These are phyloP conservation scores for Atkinsonella hypoxylon DNA, from an alignment of 2,329 filamentous ascomycete species.

Conservation along the genomic window DNA sequence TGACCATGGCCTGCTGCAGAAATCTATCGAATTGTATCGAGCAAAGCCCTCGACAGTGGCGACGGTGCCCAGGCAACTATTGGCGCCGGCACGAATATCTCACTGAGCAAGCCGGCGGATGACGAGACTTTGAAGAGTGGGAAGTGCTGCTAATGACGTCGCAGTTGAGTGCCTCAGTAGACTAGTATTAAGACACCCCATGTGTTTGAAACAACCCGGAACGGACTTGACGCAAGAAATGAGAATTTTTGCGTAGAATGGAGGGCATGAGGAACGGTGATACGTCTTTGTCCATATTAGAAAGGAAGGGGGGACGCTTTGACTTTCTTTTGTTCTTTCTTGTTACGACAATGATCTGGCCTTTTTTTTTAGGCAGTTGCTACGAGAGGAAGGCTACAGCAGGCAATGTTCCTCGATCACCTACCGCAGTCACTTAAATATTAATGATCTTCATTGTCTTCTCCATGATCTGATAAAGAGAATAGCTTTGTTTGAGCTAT, in stretches of 20 bases:
- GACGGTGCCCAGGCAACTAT: constrained; percentile 72
- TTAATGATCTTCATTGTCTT: constrained; percentile 14
- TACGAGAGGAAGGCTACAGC: constrained; percentile 18
- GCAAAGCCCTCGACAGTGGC: constrained; percentile 88
- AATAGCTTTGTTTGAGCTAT: too few species aligned
- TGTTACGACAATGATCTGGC: constrained; percentile 24
- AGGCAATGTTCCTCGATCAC: constrained; percentile 19
- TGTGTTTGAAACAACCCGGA: constrained; percentile 21
- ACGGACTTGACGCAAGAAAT: constrained; percentile 22
- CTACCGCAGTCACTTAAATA: constrained; percentile 25
- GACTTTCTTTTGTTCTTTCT: constrained; percentile 28
- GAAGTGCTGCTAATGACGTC: constrained; percentile 59
- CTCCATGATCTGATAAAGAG: not conserved
- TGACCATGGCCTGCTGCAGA: constrained; percentile 40
- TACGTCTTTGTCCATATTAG: constrained; percentile 23
- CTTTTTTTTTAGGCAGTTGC: constrained; percentile 26
- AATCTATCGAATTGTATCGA: constrained; percentile 98
- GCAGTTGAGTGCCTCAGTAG: not conserved
- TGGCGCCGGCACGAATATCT: constrained; percentile 69
- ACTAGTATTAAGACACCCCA: too few species aligned
- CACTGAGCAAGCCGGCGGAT: constrained; percentile 76
- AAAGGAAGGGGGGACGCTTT: constrained; percentile 26
- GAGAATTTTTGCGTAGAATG: constrained; percentile 15
- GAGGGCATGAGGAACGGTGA: constrained; percentile 23
- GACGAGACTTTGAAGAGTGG: constrained; percentile 62